Evolutionary conservation across 257 asterid species (phyloP).

Genomic region (Lithospermum erythrorhizon): DNA sequence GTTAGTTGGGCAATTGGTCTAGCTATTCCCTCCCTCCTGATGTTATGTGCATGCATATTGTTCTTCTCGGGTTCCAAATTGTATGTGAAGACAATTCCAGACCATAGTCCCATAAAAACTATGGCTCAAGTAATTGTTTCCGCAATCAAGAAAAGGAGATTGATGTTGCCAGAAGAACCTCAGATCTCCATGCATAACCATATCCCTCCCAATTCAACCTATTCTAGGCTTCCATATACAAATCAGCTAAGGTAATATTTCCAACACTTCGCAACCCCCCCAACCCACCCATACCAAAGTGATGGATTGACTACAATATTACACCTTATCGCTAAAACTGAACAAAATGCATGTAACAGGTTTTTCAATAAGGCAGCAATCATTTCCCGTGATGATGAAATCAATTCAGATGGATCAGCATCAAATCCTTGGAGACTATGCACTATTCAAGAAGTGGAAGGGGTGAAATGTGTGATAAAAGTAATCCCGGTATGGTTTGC

Average conservation of each 20-base stretch:
- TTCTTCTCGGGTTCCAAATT: conserved; percentile 17
- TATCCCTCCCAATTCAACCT: background rate
- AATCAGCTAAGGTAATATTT: background rate
- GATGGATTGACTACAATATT: too few relatives aligned
- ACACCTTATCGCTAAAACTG: too few relatives aligned
- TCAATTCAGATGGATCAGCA: conserved; percentile 22
- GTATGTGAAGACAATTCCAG: conserved; percentile 12
- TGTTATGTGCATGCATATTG: conserved; percentile 9
- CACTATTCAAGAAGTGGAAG: conserved; percentile 27
- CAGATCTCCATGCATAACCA: conserved; percentile 6
- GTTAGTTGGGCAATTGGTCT: conserved; percentile 28
- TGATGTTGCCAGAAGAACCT: conserved; percentile 11
- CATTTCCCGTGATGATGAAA: conserved; percentile 14
- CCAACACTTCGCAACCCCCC: too few relatives aligned
- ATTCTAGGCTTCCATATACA: conserved; percentile 1
- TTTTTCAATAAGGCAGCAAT: conserved; percentile 24
- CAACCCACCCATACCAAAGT: too few relatives aligned
- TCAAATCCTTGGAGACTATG: conserved; percentile 25
- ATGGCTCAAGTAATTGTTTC: conserved; percentile 14
- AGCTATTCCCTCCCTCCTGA: conserved; percentile 20
- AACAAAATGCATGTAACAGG: conserved; percentile 2
- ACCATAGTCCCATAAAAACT: conserved; percentile 13
- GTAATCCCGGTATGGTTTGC: conserved; percentile 25
- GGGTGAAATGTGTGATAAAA: conserved; percentile 21
- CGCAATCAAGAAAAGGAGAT: conserved; percentile 9